Conservation (phyloP, 2,329 filamentous ascomycete genomes). For the Trichoderma sp. region DNA sequence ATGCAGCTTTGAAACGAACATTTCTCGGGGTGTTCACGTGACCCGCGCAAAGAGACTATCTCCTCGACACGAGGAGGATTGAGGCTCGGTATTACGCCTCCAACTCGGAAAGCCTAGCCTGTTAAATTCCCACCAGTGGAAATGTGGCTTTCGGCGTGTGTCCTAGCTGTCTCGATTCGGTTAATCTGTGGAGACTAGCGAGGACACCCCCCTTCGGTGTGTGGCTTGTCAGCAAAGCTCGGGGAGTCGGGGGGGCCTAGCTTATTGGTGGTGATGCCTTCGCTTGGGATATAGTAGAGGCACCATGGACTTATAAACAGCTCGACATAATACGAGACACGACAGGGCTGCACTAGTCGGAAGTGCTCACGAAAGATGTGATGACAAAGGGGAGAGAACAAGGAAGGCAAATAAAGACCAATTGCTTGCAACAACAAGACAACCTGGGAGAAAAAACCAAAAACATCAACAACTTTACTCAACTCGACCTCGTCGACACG, state of each 20-base stretch:
- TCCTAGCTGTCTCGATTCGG: slow-evolving; percentile 6
- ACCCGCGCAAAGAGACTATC: neutral
- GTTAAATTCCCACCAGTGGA: slow-evolving; percentile 9
- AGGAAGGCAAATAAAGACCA: slow-evolving; percentile 10
- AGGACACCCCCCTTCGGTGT: neutral
- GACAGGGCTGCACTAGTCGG: neutral
- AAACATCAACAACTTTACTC: slow-evolving; percentile 1
- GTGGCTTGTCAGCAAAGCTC: slow-evolving; percentile 3
- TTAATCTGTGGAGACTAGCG: slow-evolving; percentile 21
- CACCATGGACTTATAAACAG: slow-evolving; percentile 18
- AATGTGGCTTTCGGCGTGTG: slow-evolving; percentile 11
- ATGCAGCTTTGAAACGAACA: neutral
- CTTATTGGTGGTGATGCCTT: slow-evolving; percentile 18
- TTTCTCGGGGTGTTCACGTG: slow-evolving; percentile 3
- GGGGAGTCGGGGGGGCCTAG: slow-evolving; percentile 13
- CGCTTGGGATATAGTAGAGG: slow-evolving; percentile 1
- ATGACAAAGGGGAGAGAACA: neutral
- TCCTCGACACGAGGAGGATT: slow-evolving; percentile 18
- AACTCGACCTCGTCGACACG: neutral
- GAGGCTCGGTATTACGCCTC: slow-evolving; percentile 21
- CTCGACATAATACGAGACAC: neutral
- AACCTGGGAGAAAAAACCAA: neutral
- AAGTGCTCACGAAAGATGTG: neutral
- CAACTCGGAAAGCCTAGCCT: slow-evolving; percentile 12
- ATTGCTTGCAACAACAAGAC: neutral